phyloP scores from a whole-genome alignment of 2,329 filamentous ascomycete species.

The Aspergillus fructus region DNA sequence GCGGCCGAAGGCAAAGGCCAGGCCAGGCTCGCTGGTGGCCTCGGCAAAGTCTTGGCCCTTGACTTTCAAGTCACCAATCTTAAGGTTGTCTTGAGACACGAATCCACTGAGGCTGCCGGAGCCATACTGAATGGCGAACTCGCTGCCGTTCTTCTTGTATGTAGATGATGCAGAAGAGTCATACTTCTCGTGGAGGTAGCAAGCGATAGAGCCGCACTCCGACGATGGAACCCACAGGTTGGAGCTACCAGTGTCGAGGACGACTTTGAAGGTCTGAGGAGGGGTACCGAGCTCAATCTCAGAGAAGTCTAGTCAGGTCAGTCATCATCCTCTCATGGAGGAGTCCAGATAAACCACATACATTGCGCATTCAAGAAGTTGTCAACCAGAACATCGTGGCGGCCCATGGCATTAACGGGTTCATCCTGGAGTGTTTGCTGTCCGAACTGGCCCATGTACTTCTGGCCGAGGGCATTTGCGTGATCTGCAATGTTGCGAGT shows the following conservation, averaged over 20 bases:
- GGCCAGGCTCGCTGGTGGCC: slow-evolving; percentile 89
- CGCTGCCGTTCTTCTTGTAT: slow-evolving; percentile 89
- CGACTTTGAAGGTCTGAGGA: slow-evolving; percentile 94
- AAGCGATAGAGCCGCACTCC: slow-evolving; percentile 91
- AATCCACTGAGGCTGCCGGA: slow-evolving; percentile 93
- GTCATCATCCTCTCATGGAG: slow-evolving; percentile 4
- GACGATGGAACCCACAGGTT: slow-evolving; percentile 97
- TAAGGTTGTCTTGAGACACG: slow-evolving; percentile 82
- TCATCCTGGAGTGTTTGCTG: slow-evolving; percentile 77
- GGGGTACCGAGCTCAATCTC: slow-evolving; percentile 91
- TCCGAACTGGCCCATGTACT: slow-evolving; percentile 84
- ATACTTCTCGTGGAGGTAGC: slow-evolving; percentile 96
- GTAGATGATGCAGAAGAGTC: slow-evolving; percentile 85
- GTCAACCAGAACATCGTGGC: slow-evolving; percentile 81
- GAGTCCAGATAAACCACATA: slow-evolving; percentile 49
- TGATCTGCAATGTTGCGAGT: slow-evolving; percentile 77
- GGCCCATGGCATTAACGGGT: slow-evolving; percentile 62
- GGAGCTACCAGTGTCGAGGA: slow-evolving; percentile 96
- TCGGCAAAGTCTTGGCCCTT: slow-evolving; percentile 94
- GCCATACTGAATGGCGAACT: slow-evolving; percentile 92
- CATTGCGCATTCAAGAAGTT: slow-evolving; percentile 99
- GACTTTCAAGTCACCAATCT: slow-evolving; percentile 85
- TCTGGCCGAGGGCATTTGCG: slow-evolving; percentile 81
- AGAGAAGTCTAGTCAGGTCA: slow-evolving; percentile 73
- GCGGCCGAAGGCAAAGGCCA: slow-evolving; percentile 95